Evolutionary conservation across 495 filamentous ascomycete species (phyloP).

Genomic region (Parathielavia appendiculata): DNA sequence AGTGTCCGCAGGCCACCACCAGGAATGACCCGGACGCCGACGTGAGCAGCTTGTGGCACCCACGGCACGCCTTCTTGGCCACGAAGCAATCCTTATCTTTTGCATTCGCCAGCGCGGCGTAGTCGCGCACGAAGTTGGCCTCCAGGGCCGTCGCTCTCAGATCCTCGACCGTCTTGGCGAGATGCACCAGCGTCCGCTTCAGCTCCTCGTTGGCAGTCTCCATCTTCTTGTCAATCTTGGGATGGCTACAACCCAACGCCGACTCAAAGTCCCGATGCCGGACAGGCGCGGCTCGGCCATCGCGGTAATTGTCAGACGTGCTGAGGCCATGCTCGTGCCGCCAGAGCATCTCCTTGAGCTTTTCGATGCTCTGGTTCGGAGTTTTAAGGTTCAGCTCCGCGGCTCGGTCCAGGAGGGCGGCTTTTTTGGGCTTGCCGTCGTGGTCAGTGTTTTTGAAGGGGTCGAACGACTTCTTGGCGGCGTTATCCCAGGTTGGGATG

Average conservation of each 20-base stretch:
- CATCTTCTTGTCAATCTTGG: neutral
- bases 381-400: conserved; percentile 14
- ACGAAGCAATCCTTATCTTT: neutral
- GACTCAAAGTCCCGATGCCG: conserved; percentile 3
- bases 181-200: conserved; percentile 15
- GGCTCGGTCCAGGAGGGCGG: neutral
- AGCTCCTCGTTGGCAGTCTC: conserved; percentile 10
- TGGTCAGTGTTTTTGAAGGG: neutral
- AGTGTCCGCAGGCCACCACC: conserved; percentile 34
- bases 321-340: neutral
- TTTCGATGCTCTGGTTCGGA: neutral
- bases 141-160: conserved; percentile 10
- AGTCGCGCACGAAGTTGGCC: conserved; percentile 2
- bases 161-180: conserved; percentile 14
- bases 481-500: neutral
- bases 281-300: conserved; percentile 14
- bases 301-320: conserved; percentile 12
- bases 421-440: neutral
- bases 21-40: conserved; percentile 17
- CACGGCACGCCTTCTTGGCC: conserved; percentile 9
- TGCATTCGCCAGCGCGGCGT: conserved; percentile 1
- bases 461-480: neutral
- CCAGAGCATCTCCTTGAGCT: conserved; percentile 3
- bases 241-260: neutral
- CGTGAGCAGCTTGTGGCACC: neutral